phyloP scores from a whole-genome alignment of 75 land plant genomes.

The Cunninghamia lanceolata region DNA sequence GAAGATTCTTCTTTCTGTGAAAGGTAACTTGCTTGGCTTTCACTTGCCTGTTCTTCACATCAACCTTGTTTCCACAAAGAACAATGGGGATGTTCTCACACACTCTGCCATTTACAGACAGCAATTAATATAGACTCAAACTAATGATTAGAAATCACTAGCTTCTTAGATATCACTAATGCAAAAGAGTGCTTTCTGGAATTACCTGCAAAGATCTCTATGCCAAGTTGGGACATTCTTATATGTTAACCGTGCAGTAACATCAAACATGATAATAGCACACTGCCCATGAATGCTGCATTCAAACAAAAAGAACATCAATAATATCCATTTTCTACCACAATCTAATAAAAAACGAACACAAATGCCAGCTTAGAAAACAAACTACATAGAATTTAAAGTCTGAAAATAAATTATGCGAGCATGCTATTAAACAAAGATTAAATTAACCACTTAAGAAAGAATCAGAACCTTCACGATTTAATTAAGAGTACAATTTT shows the following conservation, averaged over 20 bases:
- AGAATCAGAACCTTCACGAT: background rate
- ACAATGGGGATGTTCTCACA: conserved; percentile 94
- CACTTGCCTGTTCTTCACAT: conserved; percentile 86
- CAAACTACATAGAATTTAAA: background rate
- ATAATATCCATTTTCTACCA: background rate
- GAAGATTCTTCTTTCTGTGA: conserved; percentile 94
- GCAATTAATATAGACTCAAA: background rate
- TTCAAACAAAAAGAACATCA: background rate
- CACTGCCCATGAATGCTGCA: conserved; percentile 65
- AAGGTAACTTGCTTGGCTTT: conserved; percentile 93
- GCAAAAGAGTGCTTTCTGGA: background rate
- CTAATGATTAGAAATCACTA: background rate
- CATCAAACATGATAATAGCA: conserved; percentile 74
- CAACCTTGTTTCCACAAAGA: conserved; percentile 91
- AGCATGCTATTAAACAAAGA: background rate
- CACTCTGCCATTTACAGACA: conserved; percentile 45
- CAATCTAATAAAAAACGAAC: background rate
- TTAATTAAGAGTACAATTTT: too few species aligned
- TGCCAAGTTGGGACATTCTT: conserved; percentile 68
- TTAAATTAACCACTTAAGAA: background rate
- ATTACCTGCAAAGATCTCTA: conserved; percentile 54
- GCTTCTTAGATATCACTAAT: background rate
- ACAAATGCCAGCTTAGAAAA: background rate
- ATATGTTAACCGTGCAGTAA: conserved; percentile 56
- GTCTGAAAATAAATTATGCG: background rate